Percentiles rank a stretch among this genome's conserved stretches.
Evolutionary conservation across 495 filamentous ascomycete genomes (phyloP).

Genomic region (Talaromyces adpressus): DNA sequence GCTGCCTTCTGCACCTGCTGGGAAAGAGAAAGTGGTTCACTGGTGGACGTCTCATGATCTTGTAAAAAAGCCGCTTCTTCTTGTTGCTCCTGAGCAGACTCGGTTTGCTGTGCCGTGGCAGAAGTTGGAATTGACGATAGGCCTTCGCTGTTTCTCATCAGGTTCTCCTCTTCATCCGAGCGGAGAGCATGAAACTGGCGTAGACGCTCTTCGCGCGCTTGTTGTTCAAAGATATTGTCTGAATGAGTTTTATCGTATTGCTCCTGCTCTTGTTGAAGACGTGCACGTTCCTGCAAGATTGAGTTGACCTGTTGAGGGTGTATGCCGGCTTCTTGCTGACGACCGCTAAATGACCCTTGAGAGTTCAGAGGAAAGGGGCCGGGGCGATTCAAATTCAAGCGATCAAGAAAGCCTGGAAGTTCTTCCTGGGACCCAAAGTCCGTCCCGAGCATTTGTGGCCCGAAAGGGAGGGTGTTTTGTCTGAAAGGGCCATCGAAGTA

Average conservation of each 20-base stretch:
- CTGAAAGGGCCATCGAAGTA: constrained; percentile 62
- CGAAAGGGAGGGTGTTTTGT: constrained; percentile 33
- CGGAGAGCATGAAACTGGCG: constrained; percentile 58
- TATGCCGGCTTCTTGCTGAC: constrained; percentile 45
- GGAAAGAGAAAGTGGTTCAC: constrained; percentile 58
- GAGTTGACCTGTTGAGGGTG: constrained; percentile 53
- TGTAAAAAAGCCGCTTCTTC: constrained; percentile 13
- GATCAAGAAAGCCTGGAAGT: constrained; percentile 52
- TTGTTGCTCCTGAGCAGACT: constrained; percentile 15
- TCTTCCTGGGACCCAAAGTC: constrained; percentile 54
- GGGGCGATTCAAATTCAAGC: constrained; percentile 47
- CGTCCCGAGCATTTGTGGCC: constrained; percentile 45
- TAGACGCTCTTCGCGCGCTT: constrained; percentile 50
- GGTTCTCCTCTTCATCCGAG: constrained; percentile 43
- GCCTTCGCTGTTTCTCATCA: constrained; percentile 34
- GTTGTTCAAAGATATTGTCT: constrained; percentile 42
- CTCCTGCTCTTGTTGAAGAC: constrained; percentile 57
- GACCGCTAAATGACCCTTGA: constrained; percentile 39
- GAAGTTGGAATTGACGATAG: constrained; percentile 31
- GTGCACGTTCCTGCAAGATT: constrained; percentile 55
- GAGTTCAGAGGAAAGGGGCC: constrained; percentile 47
- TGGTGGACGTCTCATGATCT: constrained; percentile 16
- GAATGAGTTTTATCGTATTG: constrained; percentile 46
- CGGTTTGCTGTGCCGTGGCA: constrained; percentile 9
- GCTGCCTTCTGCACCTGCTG: constrained; percentile 83